phyloP scores from a whole-genome alignment of 495 filamentous ascomycete genomes.

The Annulohypoxylon bovei region DNA sequence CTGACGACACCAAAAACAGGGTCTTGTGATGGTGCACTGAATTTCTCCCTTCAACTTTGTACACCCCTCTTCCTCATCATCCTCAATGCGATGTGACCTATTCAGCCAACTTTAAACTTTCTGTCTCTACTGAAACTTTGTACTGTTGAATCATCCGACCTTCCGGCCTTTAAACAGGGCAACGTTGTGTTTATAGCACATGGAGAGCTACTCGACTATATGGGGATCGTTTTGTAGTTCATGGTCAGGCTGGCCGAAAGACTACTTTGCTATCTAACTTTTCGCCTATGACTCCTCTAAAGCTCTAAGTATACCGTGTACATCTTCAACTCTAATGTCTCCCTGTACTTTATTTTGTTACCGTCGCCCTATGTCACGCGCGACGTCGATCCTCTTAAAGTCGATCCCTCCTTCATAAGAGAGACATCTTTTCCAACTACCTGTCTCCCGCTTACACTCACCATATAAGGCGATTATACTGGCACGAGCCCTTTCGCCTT shows the following conservation, averaged over 20 bases:
- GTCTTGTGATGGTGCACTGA: slow-evolving; percentile 41
- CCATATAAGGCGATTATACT: slow-evolving; percentile 27
- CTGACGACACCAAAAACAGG: slow-evolving; percentile 31
- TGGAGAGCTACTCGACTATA: slow-evolving; percentile 23
- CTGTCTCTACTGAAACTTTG: slow-evolving; percentile 18
- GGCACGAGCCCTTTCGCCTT: slow-evolving; percentile 32
- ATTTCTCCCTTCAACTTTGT: slow-evolving; percentile 32
- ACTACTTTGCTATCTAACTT: slow-evolving; percentile 14
- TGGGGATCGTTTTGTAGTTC: slow-evolving; percentile 17
- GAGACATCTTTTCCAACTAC: slow-evolving; percentile 14
- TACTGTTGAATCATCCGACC: slow-evolving; percentile 42
- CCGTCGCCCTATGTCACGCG: slow-evolving; percentile 35
- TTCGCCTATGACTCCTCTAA: slow-evolving; percentile 32
- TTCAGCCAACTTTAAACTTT: slow-evolving; percentile 19
- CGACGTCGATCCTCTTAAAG: slow-evolving; percentile 21
- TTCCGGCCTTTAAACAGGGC: slow-evolving; percentile 19
- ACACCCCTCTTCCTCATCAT: slow-evolving; percentile 22
- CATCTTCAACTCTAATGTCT: slow-evolving; percentile 29
- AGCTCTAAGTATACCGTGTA: slow-evolving; percentile 23
- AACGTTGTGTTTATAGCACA: slow-evolving; percentile 33
- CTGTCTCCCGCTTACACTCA: slow-evolving; percentile 20
- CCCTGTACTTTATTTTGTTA: slow-evolving; percentile 19
- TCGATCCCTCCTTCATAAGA: slow-evolving; percentile 29
- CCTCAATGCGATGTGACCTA: slow-evolving; percentile 44
- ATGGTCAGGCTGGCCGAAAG: slow-evolving; percentile 30